phyloP scores from a whole-genome alignment of 257 asterid species.

The Nemophila menziesii region DNA sequence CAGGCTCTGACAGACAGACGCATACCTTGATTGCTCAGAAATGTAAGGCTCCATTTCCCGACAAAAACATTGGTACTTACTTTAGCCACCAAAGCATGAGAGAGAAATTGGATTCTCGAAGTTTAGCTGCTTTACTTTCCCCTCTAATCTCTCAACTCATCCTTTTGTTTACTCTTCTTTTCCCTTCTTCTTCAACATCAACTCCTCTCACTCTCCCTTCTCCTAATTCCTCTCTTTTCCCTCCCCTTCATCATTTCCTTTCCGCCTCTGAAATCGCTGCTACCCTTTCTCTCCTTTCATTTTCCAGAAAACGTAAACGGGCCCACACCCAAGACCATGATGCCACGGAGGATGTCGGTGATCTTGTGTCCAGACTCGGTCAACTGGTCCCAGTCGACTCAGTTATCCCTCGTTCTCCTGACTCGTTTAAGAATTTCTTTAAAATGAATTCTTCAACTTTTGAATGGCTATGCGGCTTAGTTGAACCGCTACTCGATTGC shows the following conservation, averaged over 20 bases:
- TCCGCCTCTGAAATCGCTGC: conserved; percentile 38
- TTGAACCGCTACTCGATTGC: conserved; percentile 78
- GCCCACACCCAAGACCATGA: conserved; percentile 9
- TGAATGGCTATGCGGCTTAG: conserved; percentile 80
- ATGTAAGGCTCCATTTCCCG: conserved; percentile 11
- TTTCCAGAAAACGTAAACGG: conserved; percentile 53
- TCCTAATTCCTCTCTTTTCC: conserved; percentile 13
- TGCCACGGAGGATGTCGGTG: conserved; percentile 11
- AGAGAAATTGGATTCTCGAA: conserved; percentile 23
- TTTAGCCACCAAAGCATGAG: conserved; percentile 2
- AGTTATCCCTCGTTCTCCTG: conserved; percentile 31
- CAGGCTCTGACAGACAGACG: conserved; percentile 8
- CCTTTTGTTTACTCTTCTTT: conserved; percentile 26
- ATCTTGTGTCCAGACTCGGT: conserved; percentile 5
- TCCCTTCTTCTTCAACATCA: conserved; percentile 29
- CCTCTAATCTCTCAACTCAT: conserved; percentile 46
- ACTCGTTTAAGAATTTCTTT: conserved; percentile 41
- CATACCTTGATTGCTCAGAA: conserved; percentile 12
- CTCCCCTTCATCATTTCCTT: conserved; percentile 42
- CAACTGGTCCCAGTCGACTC: conserved; percentile 13
- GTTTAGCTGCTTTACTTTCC: conserved; percentile 48
- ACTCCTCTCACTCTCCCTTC: conserved; percentile 12
- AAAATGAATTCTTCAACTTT: conserved; percentile 53
- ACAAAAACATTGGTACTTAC: background rate
- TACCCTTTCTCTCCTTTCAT: conserved; percentile 24